Evolutionary conservation across 768 basidiomycete genomes (phyloP).

Genomic region (Kwoniella botswanensis): DNA sequence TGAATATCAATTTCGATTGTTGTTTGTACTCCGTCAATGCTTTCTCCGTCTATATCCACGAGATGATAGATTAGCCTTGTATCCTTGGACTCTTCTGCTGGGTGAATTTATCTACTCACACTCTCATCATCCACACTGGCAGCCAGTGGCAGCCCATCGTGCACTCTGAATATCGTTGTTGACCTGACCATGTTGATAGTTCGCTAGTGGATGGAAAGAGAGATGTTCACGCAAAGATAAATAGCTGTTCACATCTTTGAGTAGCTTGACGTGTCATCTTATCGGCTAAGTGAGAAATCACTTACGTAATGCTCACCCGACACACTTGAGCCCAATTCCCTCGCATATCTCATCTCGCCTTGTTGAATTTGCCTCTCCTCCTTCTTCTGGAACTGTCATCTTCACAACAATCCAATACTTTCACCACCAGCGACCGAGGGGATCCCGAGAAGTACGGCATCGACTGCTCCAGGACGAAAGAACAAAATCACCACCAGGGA

Average conservation of each 20-base stretch:
- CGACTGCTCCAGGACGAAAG: too few species aligned
- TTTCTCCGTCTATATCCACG: conserved; percentile 77
- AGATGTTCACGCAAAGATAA: neutral
- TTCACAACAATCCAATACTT: too few species aligned
- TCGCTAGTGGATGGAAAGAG: neutral
- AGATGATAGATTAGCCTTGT: conserved; percentile 2
- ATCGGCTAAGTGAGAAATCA: neutral
- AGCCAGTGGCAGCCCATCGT: conserved; percentile 73
- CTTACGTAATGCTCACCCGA: neutral
- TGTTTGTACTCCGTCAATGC: conserved; percentile 96
- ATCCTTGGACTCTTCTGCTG: neutral
- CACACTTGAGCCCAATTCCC: neutral
- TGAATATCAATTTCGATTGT: conserved; percentile 94
- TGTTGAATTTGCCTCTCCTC: too few species aligned
- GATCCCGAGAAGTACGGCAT: too few species aligned
- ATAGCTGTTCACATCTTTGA: neutral
- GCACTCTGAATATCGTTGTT: conserved; percentile 56
- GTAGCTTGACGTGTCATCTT: neutral
- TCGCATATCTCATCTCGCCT: neutral
- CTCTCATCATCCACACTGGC: conserved; percentile 97
- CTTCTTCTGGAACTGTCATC: too few species aligned
- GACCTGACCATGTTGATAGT: conserved; percentile 51
- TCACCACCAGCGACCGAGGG: too few species aligned
- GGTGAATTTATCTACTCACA: conserved; percentile 61
- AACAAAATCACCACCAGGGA: too few species aligned